Percentiles rank a stretch among this genome's conserved stretches.
Conservation (phyloP, 768 basidiomycete species). For the Collybia mongolica region DNA sequence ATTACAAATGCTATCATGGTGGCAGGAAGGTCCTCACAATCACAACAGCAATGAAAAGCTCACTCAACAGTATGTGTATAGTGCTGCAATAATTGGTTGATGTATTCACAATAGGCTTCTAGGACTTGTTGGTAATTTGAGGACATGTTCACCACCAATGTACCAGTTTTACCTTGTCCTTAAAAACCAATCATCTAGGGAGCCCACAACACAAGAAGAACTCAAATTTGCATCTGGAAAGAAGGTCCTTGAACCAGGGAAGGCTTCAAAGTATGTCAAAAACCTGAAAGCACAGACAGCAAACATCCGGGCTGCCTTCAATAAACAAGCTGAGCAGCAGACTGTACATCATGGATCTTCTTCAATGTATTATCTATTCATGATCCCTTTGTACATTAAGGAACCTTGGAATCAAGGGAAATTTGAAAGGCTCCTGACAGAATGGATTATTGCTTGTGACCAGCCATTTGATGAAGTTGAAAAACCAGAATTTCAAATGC, state of each 20-base stretch:
- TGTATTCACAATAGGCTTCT: no score
- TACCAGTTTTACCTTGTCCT: neutral
- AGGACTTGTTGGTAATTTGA: neutral
- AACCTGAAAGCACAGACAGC: neutral
- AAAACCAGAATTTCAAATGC: neutral
- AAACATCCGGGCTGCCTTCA: neutral
- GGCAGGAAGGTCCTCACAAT: conserved; percentile 13
- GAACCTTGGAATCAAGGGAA: neutral
- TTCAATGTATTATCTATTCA: neutral
- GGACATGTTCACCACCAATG: neutral
- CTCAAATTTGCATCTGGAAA: neutral
- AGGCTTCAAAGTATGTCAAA: neutral
- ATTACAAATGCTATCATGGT: conserved; percentile 18
- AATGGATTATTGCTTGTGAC: neutral
- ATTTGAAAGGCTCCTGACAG: neutral
- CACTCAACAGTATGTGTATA: conserved; percentile 6
- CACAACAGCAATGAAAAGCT: conserved; percentile 9
- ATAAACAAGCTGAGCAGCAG: neutral
- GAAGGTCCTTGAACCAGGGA: neutral
- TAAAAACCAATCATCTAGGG: neutral
- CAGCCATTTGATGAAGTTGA: neutral
- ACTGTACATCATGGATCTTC: neutral
- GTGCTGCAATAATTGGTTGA: no score
- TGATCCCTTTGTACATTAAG: neutral
- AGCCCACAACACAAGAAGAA: neutral